A percentile compares a stretch with the other conserved stretches of the same genome.
Evolutionary conservation across 2,329 filamentous ascomycete genomes (phyloP).

Genomic region (Penicillium paneum): DNA sequence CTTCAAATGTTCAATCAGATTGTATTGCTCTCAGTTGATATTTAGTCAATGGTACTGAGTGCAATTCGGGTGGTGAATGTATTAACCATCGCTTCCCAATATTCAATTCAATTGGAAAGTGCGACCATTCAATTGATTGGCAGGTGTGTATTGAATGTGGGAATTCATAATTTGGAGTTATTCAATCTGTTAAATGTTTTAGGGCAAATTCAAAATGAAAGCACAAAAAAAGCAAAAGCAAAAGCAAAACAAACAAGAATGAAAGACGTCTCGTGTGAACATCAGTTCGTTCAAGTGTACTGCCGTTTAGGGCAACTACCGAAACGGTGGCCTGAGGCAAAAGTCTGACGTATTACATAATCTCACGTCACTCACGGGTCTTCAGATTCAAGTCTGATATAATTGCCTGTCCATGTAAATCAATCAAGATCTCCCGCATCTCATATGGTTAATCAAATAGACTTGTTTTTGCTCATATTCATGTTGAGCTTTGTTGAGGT

Average conservation of each 20-base stretch:
- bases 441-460: background rate
- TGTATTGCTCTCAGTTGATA: background rate
- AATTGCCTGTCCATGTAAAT: background rate
- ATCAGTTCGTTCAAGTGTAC: background rate
- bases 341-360: background rate
- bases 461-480: background rate
- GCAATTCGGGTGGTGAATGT: background rate
- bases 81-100: background rate
- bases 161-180: background rate
- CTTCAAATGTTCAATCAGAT: background rate
- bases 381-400: background rate
- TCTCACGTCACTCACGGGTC: background rate
- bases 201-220: background rate
- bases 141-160: background rate
- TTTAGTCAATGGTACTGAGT: background rate
- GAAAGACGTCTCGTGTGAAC: background rate
- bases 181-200: background rate
- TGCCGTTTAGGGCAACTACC: background rate
- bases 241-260: background rate
- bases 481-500: background rate
- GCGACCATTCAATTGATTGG: background rate
- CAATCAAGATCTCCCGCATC: background rate
- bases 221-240: accelerated
- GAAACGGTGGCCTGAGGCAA: background rate
- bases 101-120: background rate